Percentiles rank a stretch among this genome's conserved stretches.
Conservation (phyloP, 345 rosid species). For the Heritiera littoralis region DNA sequence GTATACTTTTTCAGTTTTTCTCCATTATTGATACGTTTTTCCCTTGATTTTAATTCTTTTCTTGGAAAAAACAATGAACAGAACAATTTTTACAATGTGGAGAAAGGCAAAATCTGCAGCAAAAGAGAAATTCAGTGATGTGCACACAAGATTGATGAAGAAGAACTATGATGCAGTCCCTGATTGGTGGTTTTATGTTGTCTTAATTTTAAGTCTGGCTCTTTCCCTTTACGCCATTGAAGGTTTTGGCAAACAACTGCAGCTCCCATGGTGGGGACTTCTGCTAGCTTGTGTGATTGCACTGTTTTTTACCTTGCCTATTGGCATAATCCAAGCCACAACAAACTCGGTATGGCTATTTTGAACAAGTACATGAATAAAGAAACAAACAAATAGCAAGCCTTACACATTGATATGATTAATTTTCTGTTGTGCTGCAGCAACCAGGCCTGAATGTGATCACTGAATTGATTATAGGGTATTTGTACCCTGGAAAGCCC, state of each 20-base stretch:
- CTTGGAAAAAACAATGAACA: background rate
- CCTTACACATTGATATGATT: background rate
- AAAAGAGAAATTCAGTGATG: conserved; percentile 46
- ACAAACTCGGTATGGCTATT: conserved; percentile 54
- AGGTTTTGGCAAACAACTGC: conserved; percentile 73
- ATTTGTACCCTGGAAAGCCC: conserved; percentile 61
- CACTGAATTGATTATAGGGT: conserved; percentile 66
- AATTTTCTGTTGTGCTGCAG: conserved; percentile 34
- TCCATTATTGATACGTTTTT: background rate
- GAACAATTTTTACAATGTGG: conserved; percentile 66
- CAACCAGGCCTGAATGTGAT: conserved; percentile 62
- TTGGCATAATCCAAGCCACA: conserved; percentile 72
- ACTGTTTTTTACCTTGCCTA: conserved; percentile 69
- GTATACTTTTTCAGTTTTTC: no score
- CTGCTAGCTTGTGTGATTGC: conserved; percentile 61
- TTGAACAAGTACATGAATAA: background rate
- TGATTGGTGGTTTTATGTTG: conserved; percentile 70
- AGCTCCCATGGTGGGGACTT: conserved; percentile 91
- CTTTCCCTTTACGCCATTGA: conserved; percentile 60
- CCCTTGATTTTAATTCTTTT: background rate
- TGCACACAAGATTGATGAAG: conserved; percentile 80
- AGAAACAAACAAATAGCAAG: background rate
- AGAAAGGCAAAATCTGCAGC: conserved; percentile 48
- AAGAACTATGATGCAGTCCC: conserved; percentile 72
- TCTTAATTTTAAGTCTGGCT: conserved; percentile 45